A percentile compares a stretch with the other conserved stretches of the same genome.
Evolutionary conservation across 768 basidiomycete species (phyloP).

Genomic region (Auriscalpium microsporum): DNA sequence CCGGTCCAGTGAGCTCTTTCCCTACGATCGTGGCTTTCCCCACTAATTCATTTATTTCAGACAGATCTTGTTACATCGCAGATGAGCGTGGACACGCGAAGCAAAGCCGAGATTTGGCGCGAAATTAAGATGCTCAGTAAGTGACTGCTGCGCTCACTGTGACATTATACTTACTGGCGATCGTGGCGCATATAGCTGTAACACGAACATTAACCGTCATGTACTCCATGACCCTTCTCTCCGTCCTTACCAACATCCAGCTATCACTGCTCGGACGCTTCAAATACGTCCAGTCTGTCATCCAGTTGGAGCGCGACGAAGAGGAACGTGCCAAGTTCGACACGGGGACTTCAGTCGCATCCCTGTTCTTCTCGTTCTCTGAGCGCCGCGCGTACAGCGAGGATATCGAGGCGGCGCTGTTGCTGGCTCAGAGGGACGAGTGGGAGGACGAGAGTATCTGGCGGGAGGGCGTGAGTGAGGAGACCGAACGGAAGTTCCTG

Average conservation of each 20-base stretch:
- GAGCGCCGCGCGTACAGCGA: constrained; percentile 8
- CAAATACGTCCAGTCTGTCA: constrained; percentile 67
- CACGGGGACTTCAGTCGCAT: constrained; percentile 31
- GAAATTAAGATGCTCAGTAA: constrained; percentile 84
- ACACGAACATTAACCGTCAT: constrained; percentile 81
- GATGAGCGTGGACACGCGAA: constrained; percentile 27
- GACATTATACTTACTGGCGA: constrained; percentile 1
- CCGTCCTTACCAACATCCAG: constrained; percentile 81
- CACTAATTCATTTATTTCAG: neutral
- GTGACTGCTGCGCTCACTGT: constrained; percentile 16
- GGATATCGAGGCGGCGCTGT: constrained; percentile 20
- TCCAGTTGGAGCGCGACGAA: constrained; percentile 54
- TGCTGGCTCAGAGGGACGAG: constrained; percentile 22
- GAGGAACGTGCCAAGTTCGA: constrained; percentile 36
- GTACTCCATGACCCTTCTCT: constrained; percentile 79
- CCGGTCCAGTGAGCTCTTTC: constrained; percentile 1
- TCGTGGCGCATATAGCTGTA: constrained; percentile 44
- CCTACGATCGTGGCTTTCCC: too few species aligned
- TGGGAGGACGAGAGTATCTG: constrained; percentile 10
- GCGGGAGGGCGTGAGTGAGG: constrained; percentile 39
- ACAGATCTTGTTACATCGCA: constrained; percentile 11
- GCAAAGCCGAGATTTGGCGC: constrained; percentile 84
- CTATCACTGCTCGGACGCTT: constrained; percentile 75
- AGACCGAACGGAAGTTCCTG: constrained; percentile 71
- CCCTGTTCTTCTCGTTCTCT: constrained; percentile 24